Evolutionary conservation across 805 yeast genomes (phyloP).

Genomic region (Metschnikowia matae): DNA sequence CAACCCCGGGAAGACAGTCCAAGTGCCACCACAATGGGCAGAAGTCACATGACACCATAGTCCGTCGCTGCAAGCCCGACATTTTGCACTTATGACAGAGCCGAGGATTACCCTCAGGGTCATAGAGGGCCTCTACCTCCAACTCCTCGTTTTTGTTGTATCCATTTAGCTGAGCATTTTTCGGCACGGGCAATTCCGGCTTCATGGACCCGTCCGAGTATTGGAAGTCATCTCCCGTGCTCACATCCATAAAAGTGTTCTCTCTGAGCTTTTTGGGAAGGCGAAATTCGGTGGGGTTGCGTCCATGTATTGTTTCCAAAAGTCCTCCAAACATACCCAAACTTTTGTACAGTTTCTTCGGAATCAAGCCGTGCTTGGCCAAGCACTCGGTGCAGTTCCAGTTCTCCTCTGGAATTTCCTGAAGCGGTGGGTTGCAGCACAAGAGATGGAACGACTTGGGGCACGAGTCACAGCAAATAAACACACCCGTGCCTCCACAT

Average conservation of each 20-base stretch:
- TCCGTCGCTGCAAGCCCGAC: conserved; percentile 54
- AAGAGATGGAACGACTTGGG: conserved; percentile 89
- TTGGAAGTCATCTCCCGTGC: conserved; percentile 64
- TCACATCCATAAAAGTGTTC: conserved; percentile 62
- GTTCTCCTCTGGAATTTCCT: conserved; percentile 78
- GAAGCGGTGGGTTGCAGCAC: conserved; percentile 87
- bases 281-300: conserved; percentile 37
- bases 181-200: conserved; percentile 44
- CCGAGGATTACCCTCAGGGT: conserved; percentile 63
- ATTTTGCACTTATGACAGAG: conserved; percentile 74
- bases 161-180: conserved; percentile 33
- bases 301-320: conserved; percentile 62
- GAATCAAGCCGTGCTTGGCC: conserved; percentile 34
- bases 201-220: conserved; percentile 51
- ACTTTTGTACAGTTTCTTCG: conserved; percentile 22
- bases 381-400: conserved; percentile 86
- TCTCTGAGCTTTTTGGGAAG: conserved; percentile 70
- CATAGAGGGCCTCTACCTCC: conserved; percentile 62
- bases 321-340: conserved; percentile 54
- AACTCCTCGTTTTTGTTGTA: conserved; percentile 44
- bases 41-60: conserved; percentile 73
- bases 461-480: conserved; percentile 91
- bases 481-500: conserved; percentile 85
- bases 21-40: conserved; percentile 84
- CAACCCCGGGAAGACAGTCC: conserved; percentile 78